These are phyloP conservation scores for Gentiana dahurica DNA, from an alignment of 257 asterid genomes.

Conservation along the genomic window DNA sequence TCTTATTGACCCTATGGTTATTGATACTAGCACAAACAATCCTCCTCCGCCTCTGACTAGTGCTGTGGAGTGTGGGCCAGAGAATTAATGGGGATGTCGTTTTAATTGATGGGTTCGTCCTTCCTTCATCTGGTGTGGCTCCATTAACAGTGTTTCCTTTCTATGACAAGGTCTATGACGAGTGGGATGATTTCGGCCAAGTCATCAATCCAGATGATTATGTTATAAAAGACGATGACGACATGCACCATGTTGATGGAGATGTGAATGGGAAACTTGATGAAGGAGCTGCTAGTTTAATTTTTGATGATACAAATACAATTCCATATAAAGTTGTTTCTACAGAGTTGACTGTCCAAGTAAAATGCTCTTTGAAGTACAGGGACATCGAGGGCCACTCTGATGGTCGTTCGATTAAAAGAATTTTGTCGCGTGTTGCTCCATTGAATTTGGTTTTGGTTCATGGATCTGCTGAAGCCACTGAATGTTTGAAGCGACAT, in stretches of 20 bases:
- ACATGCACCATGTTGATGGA: slow-evolving; percentile 55
- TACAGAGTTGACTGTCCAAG: slow-evolving; percentile 81
- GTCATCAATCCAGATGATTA: slow-evolving; percentile 94
- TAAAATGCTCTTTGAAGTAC: slow-evolving; percentile 73
- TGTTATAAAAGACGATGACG: slow-evolving; percentile 53
- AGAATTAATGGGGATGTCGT: slow-evolving; percentile 19
- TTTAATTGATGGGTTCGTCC: slow-evolving; percentile 77
- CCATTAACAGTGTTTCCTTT: slow-evolving; percentile 70
- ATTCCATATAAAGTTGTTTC: slow-evolving; percentile 84
- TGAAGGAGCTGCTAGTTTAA: slow-evolving; percentile 74
- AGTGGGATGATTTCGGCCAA: slow-evolving; percentile 99
- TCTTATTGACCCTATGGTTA: slow-evolving; percentile 59
- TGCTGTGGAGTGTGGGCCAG: slow-evolving; percentile 53
- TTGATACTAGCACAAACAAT: slow-evolving; percentile 44
- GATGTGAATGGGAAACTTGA: slow-evolving; percentile 83
- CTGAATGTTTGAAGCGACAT: slow-evolving; percentile 91
- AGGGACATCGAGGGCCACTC: slow-evolving; percentile 98
- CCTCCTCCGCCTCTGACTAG: slow-evolving; percentile 50
- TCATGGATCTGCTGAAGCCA: slow-evolving; percentile 99
- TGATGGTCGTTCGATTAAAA: slow-evolving; percentile 91
- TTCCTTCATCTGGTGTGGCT: slow-evolving; percentile 60
- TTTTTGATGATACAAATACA: slow-evolving; percentile 48
- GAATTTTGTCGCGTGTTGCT: slow-evolving; percentile 80
- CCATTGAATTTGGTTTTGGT: slow-evolving; percentile 98
- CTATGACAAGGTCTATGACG: slow-evolving; percentile 40